A percentile compares a stretch with the other conserved stretches of the same genome.
phyloP scores from a whole-genome alignment of 2,329 filamentous ascomycete genomes.

The Fusarium pseudoanthophilum region DNA sequence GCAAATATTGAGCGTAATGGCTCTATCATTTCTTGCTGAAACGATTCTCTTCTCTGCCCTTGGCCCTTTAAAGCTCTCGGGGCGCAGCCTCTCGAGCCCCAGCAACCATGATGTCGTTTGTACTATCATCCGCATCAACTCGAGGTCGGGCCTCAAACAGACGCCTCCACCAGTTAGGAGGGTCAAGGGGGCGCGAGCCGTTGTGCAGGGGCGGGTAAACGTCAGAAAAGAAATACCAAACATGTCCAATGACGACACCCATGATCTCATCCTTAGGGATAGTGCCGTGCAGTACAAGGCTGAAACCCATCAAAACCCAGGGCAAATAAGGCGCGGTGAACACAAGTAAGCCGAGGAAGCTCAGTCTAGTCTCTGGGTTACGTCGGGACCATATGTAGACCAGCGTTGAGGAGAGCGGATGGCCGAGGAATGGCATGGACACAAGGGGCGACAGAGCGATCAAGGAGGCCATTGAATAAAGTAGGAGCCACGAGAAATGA shows the following conservation, averaged over 20 bases:
- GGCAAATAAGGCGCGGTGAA: constrained; percentile 96
- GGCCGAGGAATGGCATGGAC: constrained; percentile 93
- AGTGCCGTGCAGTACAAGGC: constrained; percentile 86
- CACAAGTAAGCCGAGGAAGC: constrained; percentile 86
- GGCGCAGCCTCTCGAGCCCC: constrained; percentile 52
- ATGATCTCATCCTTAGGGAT: constrained; percentile 97
- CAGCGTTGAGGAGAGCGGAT: constrained; percentile 88
- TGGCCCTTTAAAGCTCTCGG: constrained; percentile 31
- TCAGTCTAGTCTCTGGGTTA: constrained; percentile 91
- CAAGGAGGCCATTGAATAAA: constrained; percentile 84
- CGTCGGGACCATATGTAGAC: constrained; percentile 98
- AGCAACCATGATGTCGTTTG: constrained; percentile 72
- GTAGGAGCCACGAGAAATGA: constrained; percentile 92
- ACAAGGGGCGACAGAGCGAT: constrained; percentile 86
- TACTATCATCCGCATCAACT: constrained; percentile 62
- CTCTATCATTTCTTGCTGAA: background rate
- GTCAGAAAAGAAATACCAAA: constrained; percentile 98
- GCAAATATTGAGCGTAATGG: background rate
- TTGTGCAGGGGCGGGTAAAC: constrained; percentile 93
- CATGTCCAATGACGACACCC: constrained; percentile 91
- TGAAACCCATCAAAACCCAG: constrained; percentile 95
- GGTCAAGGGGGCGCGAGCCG: constrained; percentile 86
- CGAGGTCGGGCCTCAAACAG: constrained; percentile 74
- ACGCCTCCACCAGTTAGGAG: constrained; percentile 88
- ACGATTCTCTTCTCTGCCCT: background rate